phyloP scores from a whole-genome alignment of 495 filamentous ascomycete genomes.

The Cetradonia linearis region DNA sequence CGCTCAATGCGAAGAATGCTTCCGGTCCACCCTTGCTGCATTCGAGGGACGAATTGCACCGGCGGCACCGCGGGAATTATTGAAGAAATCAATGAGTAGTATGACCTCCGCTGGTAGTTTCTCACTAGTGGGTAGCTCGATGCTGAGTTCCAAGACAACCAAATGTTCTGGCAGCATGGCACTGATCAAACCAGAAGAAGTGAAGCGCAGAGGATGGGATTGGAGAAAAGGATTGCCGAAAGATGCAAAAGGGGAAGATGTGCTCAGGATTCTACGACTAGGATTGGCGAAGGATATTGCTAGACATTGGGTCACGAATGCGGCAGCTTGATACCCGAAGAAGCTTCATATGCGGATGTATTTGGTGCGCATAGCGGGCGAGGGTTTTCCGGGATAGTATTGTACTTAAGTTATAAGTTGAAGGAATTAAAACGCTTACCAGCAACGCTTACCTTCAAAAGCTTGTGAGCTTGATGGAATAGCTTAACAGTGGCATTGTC shows the following conservation, averaged over 20 bases:
- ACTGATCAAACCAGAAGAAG: background rate
- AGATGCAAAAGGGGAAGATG: slow-evolving; percentile 49
- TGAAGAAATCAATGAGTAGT: slow-evolving; percentile 56
- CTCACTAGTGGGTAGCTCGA: slow-evolving; percentile 61
- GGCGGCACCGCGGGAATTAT: slow-evolving; percentile 49
- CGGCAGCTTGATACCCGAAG: slow-evolving; percentile 15
- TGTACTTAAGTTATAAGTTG: background rate
- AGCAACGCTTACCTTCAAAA: background rate
- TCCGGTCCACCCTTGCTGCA: slow-evolving; percentile 42
- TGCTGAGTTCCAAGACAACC: slow-evolving; percentile 51
- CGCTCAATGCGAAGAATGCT: slow-evolving; percentile 58
- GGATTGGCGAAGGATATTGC: slow-evolving; percentile 63
- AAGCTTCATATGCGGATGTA: slow-evolving; percentile 3
- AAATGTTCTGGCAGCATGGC: slow-evolving; percentile 44
- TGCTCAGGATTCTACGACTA: slow-evolving; percentile 60
- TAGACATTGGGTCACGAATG: slow-evolving; percentile 43
- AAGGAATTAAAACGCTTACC: background rate
- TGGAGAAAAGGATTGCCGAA: slow-evolving; percentile 60
- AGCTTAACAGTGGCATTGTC: background rate
- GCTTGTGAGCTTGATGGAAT: background rate
- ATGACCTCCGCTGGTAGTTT: slow-evolving; percentile 45
- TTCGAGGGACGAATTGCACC: slow-evolving; percentile 40
- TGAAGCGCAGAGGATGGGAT: slow-evolving; percentile 64
- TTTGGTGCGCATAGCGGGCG: background rate
- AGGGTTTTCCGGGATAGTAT: background rate